Base-by-base conservation (phyloP, 2,329 filamentous ascomycete genomes). In the Penicillium italicum region DNA sequence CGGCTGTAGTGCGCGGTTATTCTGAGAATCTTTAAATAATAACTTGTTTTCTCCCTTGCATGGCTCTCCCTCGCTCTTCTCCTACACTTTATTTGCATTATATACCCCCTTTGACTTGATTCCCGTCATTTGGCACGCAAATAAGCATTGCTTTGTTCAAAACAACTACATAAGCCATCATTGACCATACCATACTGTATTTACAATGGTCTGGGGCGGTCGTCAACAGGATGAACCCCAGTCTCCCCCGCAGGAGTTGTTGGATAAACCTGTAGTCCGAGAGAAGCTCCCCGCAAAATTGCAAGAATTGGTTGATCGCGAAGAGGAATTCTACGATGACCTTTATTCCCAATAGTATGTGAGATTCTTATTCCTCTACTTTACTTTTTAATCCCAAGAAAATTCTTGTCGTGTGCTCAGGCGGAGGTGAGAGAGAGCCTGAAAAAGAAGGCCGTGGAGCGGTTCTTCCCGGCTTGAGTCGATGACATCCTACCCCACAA, bases 311-410 rank as follows among this genome's bases (percentile, higher is more conserved):
- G 73, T 85, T 8, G 80, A 86, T 62, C 75, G 75, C 52, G 80
- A 96, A 10, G 88, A 90, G 31, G 86, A 85, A 65, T 85, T 91
- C 66, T 89, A 90, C 73, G 88, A 91, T 56, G 84, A 90, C 57
- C 74, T 95, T 36, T 86, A 89, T 60, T 86, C 91, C 55, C 89
- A 90, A 75, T 86, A 87, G 89, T 92, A 82, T 61, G 87, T 82
- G 3, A 22, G 33, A 26, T 28, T 38, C 26, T 18, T 12, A 14
- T 31, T 22, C 2, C 16, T 24, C n/a, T 42, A 9, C 36, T 3
- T 30, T 49, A 20, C 36, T 30, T 42, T 33, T 16, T 8, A 4
- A 16, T 22, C 36, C 6, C 36, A 41, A 37, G 40, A 2, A 37
- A 28, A 24, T 24, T 37, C n/a, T 30, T 22, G 40, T 52, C 28